These are phyloP conservation scores for Biscogniauxia mediterranea DNA, from an alignment of 2,329 filamentous ascomycete genomes.

Conservation along the genomic window DNA sequence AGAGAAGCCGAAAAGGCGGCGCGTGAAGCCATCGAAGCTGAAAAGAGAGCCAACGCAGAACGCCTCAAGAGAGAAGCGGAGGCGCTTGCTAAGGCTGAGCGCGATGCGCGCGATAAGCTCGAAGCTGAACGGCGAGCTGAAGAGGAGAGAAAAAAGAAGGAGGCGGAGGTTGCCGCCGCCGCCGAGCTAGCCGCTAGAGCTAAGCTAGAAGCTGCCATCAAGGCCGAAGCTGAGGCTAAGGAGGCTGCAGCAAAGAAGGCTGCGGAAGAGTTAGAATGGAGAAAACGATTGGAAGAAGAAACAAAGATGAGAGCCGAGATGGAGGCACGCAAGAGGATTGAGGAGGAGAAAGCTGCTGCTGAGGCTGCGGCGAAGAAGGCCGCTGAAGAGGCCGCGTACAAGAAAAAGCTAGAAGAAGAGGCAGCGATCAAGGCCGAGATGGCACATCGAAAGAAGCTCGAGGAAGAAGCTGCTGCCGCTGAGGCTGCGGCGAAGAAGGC, in stretches of 20 bases:
- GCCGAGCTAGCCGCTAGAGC: slow-evolving; percentile 48
- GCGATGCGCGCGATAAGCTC: slow-evolving; percentile 35
- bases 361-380: slow-evolving; percentile 22
- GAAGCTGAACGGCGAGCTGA: slow-evolving; percentile 39
- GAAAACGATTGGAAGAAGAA: slow-evolving; percentile 29
- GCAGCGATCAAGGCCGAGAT: slow-evolving; percentile 38
- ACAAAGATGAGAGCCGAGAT: slow-evolving; percentile 40
- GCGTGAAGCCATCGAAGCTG: slow-evolving; percentile 38
- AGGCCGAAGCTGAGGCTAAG: slow-evolving; percentile 22
- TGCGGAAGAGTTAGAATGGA: slow-evolving; percentile 28
- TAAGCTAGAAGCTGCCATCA: slow-evolving; percentile 42
- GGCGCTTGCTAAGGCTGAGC: slow-evolving; percentile 32
- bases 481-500: slow-evolving; percentile 31
- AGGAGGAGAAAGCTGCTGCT: slow-evolving; percentile 44
- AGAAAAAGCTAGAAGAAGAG: slow-evolving; percentile 24
- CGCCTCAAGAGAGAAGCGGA: slow-evolving; percentile 25
- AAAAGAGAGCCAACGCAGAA: slow-evolving; percentile 32
- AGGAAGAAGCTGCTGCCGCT: slow-evolving; percentile 37
- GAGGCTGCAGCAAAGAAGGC: slow-evolving; percentile 27
- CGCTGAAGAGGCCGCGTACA: slow-evolving; percentile 25
- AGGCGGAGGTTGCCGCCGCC: slow-evolving; percentile 43
- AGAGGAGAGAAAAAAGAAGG: slow-evolving; percentile 42
- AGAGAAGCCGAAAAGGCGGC: slow-evolving; percentile 46
- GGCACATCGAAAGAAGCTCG: slow-evolving; percentile 36
- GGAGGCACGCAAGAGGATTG: slow-evolving; percentile 39